Evolutionary conservation across 257 asterid species (phyloP).

Genomic region (Solanum pimpinellifolium): DNA sequence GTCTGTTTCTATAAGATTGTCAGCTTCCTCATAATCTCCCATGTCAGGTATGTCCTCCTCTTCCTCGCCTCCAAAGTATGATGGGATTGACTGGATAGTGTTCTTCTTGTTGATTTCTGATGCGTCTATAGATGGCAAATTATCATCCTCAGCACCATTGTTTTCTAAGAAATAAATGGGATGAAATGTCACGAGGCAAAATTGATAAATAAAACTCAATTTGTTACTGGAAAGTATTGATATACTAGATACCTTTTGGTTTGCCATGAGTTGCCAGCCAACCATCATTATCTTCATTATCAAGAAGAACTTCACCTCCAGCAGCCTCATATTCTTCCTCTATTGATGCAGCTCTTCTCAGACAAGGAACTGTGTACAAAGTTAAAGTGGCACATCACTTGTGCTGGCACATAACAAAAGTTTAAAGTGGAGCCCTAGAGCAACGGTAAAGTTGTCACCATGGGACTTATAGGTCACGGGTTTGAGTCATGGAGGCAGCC

Average conservation of each 20-base stretch:
- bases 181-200: not conserved
- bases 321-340: slow-evolving; percentile 98
- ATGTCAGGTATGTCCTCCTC: slow-evolving; percentile 95
- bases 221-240: not conserved
- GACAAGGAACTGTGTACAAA: slow-evolving; percentile 66
- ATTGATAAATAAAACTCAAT: not conserved
- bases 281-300: slow-evolving; percentile 84
- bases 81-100: slow-evolving; percentile 55
- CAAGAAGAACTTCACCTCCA: slow-evolving; percentile 91
- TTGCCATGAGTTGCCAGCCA: slow-evolving; percentile 98
- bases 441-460: not conserved
- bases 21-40: slow-evolving; percentile 76
- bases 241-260: slow-evolving; percentile 50
- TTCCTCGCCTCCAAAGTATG: slow-evolving; percentile 85
- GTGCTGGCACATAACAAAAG: not conserved
- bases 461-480: not conserved
- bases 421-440: not conserved
- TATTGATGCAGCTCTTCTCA: slow-evolving; percentile 86
- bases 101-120: slow-evolving; percentile 66
- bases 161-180: slow-evolving; percentile 37
- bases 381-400: not conserved
- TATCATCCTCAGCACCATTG: slow-evolving; percentile 49
- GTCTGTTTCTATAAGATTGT: slow-evolving; percentile 71
- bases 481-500: not conserved
- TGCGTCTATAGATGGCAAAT: slow-evolving; percentile 83